Conservation (phyloP, 352 stramenopile genomes). For the Pythium folliculosum region DNA sequence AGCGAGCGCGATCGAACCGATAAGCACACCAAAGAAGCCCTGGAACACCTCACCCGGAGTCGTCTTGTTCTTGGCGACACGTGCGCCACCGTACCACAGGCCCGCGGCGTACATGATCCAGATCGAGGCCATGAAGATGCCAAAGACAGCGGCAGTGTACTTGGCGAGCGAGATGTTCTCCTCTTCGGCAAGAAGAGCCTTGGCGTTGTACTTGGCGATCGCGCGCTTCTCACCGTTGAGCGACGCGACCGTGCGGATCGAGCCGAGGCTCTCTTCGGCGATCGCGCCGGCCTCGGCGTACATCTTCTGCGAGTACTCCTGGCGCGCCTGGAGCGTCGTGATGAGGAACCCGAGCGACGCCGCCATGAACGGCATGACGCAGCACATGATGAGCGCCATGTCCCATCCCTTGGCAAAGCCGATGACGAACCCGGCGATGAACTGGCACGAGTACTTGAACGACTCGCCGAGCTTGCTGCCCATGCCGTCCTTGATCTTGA, state of each 20-base stretch:
- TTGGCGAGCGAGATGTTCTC: slow-evolving; percentile 35
- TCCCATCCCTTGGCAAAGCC: slow-evolving; percentile 27
- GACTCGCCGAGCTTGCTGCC: slow-evolving; percentile 25
- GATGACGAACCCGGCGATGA: slow-evolving; percentile 22
- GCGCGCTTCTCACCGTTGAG: slow-evolving; percentile 35
- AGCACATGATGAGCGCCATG: slow-evolving; percentile 26
- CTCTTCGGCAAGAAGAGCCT: not conserved
- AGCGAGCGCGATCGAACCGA: slow-evolving; percentile 43
- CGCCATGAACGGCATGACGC: slow-evolving; percentile 20
- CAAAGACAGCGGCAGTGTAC: not conserved
- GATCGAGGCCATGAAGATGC: too few relatives aligned
- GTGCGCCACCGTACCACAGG: too few relatives aligned
- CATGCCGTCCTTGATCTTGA: slow-evolving; percentile 3
- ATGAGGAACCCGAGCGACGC: slow-evolving; percentile 11
- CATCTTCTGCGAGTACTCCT: slow-evolving; percentile 7
- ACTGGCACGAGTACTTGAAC: slow-evolving; percentile 20
- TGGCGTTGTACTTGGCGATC: too few relatives aligned
- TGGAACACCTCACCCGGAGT: slow-evolving; percentile 38
- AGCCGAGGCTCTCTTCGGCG: slow-evolving; percentile 29
- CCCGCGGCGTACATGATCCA: too few relatives aligned
- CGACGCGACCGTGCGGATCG: slow-evolving; percentile 44
- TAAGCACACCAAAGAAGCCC: slow-evolving; percentile 56
- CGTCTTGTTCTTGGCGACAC: too few relatives aligned
- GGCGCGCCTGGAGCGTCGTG: slow-evolving; percentile 8
- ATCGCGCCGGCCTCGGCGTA: not conserved